Base-by-base conservation (phyloP, 2,329 filamentous ascomycete species). In the Aspergillus sp. region DNA sequence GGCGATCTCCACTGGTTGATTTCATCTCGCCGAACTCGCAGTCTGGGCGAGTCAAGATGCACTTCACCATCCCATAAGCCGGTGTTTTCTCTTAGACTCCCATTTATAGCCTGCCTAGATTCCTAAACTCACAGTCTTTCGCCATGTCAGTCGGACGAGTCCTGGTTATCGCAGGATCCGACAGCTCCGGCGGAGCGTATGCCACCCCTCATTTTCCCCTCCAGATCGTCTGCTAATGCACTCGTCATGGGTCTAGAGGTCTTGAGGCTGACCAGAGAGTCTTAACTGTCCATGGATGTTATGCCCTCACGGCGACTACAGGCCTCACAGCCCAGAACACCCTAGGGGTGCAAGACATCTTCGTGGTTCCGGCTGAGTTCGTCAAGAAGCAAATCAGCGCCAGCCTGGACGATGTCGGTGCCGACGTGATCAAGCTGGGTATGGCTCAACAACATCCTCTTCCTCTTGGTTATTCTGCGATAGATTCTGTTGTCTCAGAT, bases 261-360 rank as follows among this genome's bases (percentile, higher is more conserved):
- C 85, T 99, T 35, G 93, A 99, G 75, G 95, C 93, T 40, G 93
- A 98, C 73, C 93, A 98, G 71, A 96, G 96, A 73, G 92, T 96
- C 60, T 89, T 96, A 60, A 90, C 92, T 45, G 91, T 90, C 17
- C 92, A 98, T 83, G 88, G 89, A 59, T 95, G 90, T 77, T 98
- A 98, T 81, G 92, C 91, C 59, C 96, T 97, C 87, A 97, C 93
- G 51, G 91, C 93, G 21, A 97, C 93, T 9, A 96, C 93, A 14
- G 93, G 93, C 19, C 79, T 99, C 70, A 99, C 95, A n/a, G 93
- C 91, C 15, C 95, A 98, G 71, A 96, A 98, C 75, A 99, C 95
- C 0, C 82, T 84, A 53, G 91, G 91, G 4, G 92, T 98, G 14
- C 81, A 86, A 61, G 91, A 84, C 63, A 91, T 98, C 52, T 91